A percentile compares a stretch with the other conserved stretches of the same genome.
Conservation (phyloP, 2,329 filamentous ascomycete species). For the Pseudocercospora vitis region DNA sequence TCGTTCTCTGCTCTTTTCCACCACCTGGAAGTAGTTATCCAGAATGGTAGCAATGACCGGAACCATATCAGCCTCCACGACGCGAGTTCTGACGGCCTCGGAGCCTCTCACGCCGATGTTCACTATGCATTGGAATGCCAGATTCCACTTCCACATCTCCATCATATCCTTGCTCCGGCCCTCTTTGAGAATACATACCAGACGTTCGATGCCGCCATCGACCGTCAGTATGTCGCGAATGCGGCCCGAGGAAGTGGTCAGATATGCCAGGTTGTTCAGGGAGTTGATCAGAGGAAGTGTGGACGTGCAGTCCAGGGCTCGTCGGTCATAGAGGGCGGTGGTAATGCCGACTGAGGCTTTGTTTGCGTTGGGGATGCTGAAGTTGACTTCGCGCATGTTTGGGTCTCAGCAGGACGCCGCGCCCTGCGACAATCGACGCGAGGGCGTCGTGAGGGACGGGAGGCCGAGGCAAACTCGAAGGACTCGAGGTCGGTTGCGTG, state of each 20-base stretch:
- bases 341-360: constrained; percentile 99
- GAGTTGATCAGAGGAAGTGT: constrained; percentile 98
- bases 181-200: constrained; percentile 97
- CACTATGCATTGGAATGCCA: constrained; percentile 97
- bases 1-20: constrained; percentile 87
- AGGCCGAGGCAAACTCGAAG: constrained; percentile 14
- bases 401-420: constrained; percentile 26
- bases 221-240: constrained; percentile 97
- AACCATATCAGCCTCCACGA: constrained; percentile 98
- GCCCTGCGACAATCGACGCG: neutral
- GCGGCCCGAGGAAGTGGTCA: constrained; percentile 94
- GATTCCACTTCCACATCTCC: constrained; percentile 99
- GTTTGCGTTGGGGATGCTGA: constrained; percentile 98
- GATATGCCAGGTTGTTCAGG: constrained; percentile 95
- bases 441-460: constrained; percentile 2
- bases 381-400: constrained; percentile 99
- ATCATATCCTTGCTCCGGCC: constrained; percentile 97
- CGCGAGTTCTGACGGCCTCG: constrained; percentile 86
- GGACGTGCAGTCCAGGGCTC: constrained; percentile 96
- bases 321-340: constrained; percentile 94
- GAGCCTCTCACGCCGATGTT: constrained; percentile 97
- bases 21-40: constrained; percentile 96
- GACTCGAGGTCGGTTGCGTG: constrained; percentile 15
- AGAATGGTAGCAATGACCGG: constrained; percentile 97
- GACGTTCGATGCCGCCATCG: constrained; percentile 93